phyloP scores from a whole-genome alignment of 129 eudicot species.

The Glebionis coronaria region DNA sequence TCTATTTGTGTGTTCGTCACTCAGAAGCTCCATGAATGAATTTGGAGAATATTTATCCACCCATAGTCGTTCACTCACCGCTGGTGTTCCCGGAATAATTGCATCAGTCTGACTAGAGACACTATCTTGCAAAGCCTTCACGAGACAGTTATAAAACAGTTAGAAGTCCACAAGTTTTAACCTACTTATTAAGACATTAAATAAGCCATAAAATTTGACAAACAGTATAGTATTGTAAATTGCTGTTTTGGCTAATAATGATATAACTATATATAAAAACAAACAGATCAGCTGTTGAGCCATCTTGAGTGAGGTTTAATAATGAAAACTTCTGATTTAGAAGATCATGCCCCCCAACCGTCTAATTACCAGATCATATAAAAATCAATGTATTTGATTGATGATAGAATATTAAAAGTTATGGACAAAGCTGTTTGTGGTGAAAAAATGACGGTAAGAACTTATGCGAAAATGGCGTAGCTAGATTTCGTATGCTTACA shows the following conservation, averaged over 20 bases:
- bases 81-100: constrained; percentile 37
- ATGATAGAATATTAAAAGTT: too few species aligned
- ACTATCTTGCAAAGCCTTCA: constrained; percentile 78
- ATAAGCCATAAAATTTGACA: background rate
- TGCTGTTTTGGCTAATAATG: background rate
- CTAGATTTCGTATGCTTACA: background rate
- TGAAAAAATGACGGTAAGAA: too few species aligned
- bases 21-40: constrained; percentile 93
- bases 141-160: constrained; percentile 12
- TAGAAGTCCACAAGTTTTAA: background rate
- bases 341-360: background rate
- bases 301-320: too few species aligned
- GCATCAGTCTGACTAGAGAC: constrained; percentile 38
- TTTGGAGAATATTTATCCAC: constrained; percentile 96
- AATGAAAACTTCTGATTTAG: constrained; percentile 2
- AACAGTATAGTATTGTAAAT: background rate
- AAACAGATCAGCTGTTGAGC: too few species aligned
- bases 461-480: background rate
- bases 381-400: too few species aligned
- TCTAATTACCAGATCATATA: background rate
- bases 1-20: constrained; percentile 91
- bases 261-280: background rate
- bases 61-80: constrained; percentile 72
- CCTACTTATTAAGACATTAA: background rate
- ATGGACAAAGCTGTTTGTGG: background rate